phyloP scores from a whole-genome alignment of 768 basidiomycete species.

The Auricularia sp. region DNA sequence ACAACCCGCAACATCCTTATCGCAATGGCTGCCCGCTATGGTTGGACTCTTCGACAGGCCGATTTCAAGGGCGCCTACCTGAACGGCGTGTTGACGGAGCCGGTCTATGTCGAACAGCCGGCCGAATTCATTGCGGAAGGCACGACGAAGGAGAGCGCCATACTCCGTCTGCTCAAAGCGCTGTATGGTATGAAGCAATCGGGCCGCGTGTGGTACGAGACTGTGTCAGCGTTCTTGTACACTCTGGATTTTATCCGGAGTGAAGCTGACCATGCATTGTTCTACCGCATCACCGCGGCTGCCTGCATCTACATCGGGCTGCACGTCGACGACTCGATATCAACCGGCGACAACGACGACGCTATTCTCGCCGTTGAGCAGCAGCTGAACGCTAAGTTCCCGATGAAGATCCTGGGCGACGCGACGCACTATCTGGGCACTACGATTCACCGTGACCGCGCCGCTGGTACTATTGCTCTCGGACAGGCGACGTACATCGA shows the following conservation, averaged over 20 bases:
- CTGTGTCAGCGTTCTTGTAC: constrained; percentile 19
- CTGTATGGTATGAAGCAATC: constrained; percentile 16
- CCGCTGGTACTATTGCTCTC: constrained; percentile 5
- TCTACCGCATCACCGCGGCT: constrained; percentile 11
- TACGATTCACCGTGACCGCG: constrained; percentile 5
- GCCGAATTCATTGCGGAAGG: constrained; percentile 17
- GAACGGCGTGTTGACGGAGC: constrained; percentile 21
- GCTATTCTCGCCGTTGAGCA: not conserved
- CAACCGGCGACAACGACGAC: not conserved
- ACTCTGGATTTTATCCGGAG: constrained; percentile 23
- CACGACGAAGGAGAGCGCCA: constrained; percentile 4
- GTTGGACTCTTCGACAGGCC: constrained; percentile 30
- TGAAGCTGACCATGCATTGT: constrained; percentile 25
- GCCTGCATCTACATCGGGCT: constrained; percentile 20
- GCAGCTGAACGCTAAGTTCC: constrained; percentile 2
- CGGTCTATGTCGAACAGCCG: constrained; percentile 28
- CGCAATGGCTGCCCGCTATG: constrained; percentile 24
- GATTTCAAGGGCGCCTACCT: constrained; percentile 35
- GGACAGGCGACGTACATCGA: constrained; percentile 11
- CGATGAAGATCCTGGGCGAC: not conserved
- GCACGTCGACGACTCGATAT: constrained; percentile 26
- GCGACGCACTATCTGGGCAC: constrained; percentile 9
- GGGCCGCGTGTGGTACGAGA: constrained; percentile 26
- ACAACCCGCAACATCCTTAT: constrained; percentile 26
- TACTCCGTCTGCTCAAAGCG: constrained; percentile 14